Percentiles rank a stretch among this genome's conserved stretches.
These are phyloP conservation scores for Leptomonas pyrrhocoris DNA, from an alignment of 208 protist genomes.

Conservation along the genomic window DNA sequence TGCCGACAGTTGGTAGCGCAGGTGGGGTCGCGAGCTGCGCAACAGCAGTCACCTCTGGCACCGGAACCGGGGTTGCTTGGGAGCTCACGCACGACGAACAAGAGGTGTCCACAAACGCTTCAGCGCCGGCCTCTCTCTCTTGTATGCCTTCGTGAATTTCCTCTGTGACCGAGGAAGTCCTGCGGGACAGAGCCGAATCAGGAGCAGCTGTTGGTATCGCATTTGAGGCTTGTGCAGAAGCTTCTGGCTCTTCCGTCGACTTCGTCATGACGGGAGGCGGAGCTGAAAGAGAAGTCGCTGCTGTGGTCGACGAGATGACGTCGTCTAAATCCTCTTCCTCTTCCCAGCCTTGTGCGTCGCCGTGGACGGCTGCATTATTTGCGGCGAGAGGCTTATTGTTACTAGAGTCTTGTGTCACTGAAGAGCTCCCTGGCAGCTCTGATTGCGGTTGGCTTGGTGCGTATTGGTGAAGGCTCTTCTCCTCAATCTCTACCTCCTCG, in stretches of 20 bases:
- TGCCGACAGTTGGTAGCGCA: not conserved
- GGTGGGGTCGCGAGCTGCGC: not conserved
- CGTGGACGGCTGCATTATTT: not conserved
- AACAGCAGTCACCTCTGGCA: not conserved
- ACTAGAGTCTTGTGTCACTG: not conserved
- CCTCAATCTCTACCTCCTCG: constrained; percentile 24
- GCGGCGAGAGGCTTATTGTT: not conserved
- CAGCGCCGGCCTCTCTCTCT: not conserved
- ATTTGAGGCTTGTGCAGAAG: not conserved
- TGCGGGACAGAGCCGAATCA: not conserved
- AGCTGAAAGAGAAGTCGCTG: not conserved
- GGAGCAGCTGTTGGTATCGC: not conserved
- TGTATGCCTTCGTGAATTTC: not conserved
- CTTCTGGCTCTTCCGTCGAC: not conserved
- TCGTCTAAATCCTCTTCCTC: constrained; percentile 12
- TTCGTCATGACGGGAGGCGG: not conserved
- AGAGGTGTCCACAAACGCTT: not conserved
- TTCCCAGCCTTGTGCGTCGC: constrained; percentile 4
- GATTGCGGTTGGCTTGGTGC: not conserved
- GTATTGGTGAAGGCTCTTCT: not conserved
- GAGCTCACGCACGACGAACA: not conserved
- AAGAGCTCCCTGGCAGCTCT: not conserved
- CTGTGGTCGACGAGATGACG: not conserved
- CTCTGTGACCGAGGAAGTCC: not conserved
- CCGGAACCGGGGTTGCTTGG: not conserved